Base-by-base conservation (phyloP, 257 asterid genomes). In the Apocynum venetum region DNA sequence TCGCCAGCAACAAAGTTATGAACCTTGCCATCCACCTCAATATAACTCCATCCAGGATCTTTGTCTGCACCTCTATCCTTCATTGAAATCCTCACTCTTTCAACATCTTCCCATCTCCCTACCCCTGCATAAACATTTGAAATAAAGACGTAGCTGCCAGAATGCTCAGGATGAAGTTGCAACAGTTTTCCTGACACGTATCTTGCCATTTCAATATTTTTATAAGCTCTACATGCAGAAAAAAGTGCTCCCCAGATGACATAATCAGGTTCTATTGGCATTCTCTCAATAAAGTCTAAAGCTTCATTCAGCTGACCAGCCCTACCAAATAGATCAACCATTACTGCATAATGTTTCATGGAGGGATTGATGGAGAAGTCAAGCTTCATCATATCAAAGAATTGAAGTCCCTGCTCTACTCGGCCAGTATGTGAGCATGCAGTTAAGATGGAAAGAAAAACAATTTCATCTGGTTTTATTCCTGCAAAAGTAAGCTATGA, bases 11-110 rank as follows among this genome's bases (percentile, higher is more conserved):
- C 82, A 82, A 86, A 86, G 36, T 74, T 84, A 64, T 80, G 88
- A 80, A 80, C 79, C 46, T 74, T 47, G 41, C 82, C 85, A 76
- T 78, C 79, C 73, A 84, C 80, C 81, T 82, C 90, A 70, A 80
- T 78, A 36, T 77, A 84, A 76, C 90, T 86, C 90, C 88, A 84
- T 74, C 90, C 88, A 55, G 90, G 85, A 74, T 83, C 79, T 78
- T 86, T 86, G 0, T 40, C 84, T 36, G 83, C 78, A 52, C 83
- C 86, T 41, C 75, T 78, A 65, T 71, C 64, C 75, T 81, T 86
- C 87, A 86, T 86, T 55, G 85, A 81, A 73, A 46, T 71, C 69
- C 87, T 83, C 79, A 86, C 82, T 59, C 76, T 81, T 79, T 86
- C 87, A 40, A 77, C 89, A 15, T 83, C 87, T 73, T 83, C 85